phyloP scores from a whole-genome alignment of 805 yeast genomes.

The Pichia kluyveri region DNA sequence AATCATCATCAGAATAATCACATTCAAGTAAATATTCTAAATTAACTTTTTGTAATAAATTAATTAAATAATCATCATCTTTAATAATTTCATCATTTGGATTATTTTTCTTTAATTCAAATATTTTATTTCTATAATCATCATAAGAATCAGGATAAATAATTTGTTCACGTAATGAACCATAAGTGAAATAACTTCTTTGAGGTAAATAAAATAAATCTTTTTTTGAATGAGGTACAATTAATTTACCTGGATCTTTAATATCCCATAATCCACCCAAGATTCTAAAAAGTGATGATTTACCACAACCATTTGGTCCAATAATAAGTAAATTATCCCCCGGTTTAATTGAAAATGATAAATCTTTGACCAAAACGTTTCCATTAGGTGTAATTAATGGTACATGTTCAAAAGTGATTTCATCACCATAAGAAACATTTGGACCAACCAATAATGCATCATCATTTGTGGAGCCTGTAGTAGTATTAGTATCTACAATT shows the following conservation, averaged over 20 bases:
- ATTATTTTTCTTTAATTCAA: constrained; percentile 19
- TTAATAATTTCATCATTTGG: constrained; percentile 8
- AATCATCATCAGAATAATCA: constrained; percentile 10
- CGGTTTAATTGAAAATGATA: constrained; percentile 63
- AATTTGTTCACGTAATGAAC: constrained; percentile 77
- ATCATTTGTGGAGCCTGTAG: background rate
- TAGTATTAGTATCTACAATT: constrained; percentile 5
- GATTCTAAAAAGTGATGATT: constrained; percentile 83
- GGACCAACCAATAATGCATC: constrained; percentile 25
- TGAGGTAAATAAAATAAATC: constrained; percentile 87
- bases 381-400: constrained; percentile 84
- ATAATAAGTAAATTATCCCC: constrained; percentile 85
- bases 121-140: constrained; percentile 35
- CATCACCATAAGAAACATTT: constrained; percentile 39
- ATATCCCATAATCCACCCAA: constrained; percentile 94
- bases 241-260: constrained; percentile 41
- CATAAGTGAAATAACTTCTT: constrained; percentile 76
- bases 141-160: constrained; percentile 74
- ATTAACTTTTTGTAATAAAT: constrained; percentile 48
- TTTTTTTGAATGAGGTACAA: constrained; percentile 54
- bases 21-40: constrained; percentile 46
- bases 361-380: constrained; percentile 55
- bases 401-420: constrained; percentile 62
- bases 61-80: constrained; percentile 41
- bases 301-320: constrained; percentile 96